These are phyloP conservation scores for Tardiomyces blankii DNA, from an alignment of 1,139 yeast species.

Conservation along the genomic window DNA sequence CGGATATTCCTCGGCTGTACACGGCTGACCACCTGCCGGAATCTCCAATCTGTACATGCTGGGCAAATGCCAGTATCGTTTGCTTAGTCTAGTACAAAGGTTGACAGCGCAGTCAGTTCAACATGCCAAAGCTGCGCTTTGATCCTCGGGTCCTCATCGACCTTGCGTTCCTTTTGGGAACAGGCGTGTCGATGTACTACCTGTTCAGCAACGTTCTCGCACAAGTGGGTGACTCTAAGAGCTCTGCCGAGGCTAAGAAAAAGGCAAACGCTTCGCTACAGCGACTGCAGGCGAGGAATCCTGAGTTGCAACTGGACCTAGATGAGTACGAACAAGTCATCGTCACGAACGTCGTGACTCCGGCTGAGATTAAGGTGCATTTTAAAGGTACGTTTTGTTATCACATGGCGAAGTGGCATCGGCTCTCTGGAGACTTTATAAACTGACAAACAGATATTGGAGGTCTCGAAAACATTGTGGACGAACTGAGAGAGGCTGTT, in stretches of 20 bases:
- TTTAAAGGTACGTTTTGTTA: constrained; percentile 30
- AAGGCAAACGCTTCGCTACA: constrained; percentile 55
- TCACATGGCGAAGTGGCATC: no score
- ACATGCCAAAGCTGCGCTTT: constrained; percentile 3
- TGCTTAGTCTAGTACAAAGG: no score
- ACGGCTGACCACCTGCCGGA: no score
- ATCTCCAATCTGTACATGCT: no score
- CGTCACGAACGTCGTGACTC: constrained; percentile 68
- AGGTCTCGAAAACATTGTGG: constrained; percentile 72
- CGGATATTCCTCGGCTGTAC: no score
- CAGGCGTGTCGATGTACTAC: constrained; percentile 73
- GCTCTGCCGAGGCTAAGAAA: constrained; percentile 43
- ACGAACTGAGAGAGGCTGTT: constrained; percentile 79
- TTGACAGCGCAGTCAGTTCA: background rate
- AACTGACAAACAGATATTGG: constrained; percentile 51
- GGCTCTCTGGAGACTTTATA: background rate
- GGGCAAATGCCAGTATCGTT: no score
- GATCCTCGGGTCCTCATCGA: constrained; percentile 38
- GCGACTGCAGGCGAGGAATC: constrained; percentile 46
- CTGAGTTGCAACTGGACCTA: constrained; percentile 47
- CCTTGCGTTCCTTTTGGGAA: constrained; percentile 64
- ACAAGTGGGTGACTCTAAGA: constrained; percentile 11
- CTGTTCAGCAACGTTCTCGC: constrained; percentile 41
- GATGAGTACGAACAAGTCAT: constrained; percentile 72
- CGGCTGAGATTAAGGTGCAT: constrained; percentile 65